These are phyloP conservation scores for Diplodia seriata DNA, from an alignment of 2,329 filamentous ascomycete genomes.

Conservation along the genomic window DNA sequence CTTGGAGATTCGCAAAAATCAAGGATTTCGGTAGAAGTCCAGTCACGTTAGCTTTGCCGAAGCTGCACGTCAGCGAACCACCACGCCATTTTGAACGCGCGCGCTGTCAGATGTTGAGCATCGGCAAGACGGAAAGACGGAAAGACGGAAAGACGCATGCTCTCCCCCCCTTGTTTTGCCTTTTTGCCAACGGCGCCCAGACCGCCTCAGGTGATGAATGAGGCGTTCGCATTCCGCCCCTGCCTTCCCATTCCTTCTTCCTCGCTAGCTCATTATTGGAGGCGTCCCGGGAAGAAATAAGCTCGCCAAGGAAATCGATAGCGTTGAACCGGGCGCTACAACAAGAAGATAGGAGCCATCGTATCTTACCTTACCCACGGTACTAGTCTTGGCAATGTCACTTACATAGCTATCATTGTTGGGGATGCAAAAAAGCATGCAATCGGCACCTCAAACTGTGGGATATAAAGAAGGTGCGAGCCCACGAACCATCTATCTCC, in stretches of 20 bases:
- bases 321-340: background rate
- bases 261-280: background rate
- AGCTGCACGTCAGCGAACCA: background rate
- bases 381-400: too few species aligned
- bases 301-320: background rate
- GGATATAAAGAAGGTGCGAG: too few species aligned
- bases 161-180: background rate
- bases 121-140: background rate
- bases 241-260: background rate
- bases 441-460: too few species aligned
- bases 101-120: slow-evolving; percentile 5
- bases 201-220: background rate
- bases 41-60: background rate
- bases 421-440: too few species aligned
- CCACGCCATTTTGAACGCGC: background rate
- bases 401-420: too few species aligned
- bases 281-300: background rate
- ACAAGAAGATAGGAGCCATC: too few species aligned
- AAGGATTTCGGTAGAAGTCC: too few species aligned
- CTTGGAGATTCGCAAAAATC: too few species aligned
- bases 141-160: background rate
- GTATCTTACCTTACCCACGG: too few species aligned
- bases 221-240: background rate
- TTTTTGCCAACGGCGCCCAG: slow-evolving; percentile 6
- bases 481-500: too few species aligned